Percentiles rank a stretch among this genome's conserved stretches.
Evolutionary conservation across 2,329 filamentous ascomycete species (phyloP).

Genomic region (Cryphonectria naterciae): DNA sequence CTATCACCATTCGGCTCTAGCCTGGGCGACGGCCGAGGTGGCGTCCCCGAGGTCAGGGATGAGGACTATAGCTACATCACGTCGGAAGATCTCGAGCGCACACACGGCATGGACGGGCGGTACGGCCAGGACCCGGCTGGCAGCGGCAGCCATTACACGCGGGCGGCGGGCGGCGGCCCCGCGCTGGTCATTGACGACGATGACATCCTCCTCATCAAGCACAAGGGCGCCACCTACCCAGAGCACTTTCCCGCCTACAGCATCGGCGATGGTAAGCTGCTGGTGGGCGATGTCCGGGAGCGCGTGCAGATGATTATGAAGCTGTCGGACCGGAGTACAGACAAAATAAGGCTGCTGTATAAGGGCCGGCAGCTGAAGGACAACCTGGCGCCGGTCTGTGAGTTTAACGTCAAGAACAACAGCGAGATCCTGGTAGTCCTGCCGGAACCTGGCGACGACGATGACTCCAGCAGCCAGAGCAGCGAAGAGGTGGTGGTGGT

Average conservation of each 20-base stretch:
- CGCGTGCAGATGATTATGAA: slow-evolving; percentile 71
- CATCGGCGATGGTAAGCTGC: slow-evolving; percentile 74
- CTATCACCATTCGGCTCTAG: slow-evolving; percentile 58
- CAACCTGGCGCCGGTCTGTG: slow-evolving; percentile 57
- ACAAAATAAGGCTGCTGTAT: slow-evolving; percentile 69
- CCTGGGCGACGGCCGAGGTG: slow-evolving; percentile 41
- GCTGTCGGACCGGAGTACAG: slow-evolving; percentile 55
- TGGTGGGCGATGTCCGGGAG: slow-evolving; percentile 67
- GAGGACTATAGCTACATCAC: slow-evolving; percentile 84
- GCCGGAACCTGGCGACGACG: slow-evolving; percentile 53
- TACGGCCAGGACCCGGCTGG: slow-evolving; percentile 38
- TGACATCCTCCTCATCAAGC: slow-evolving; percentile 72
- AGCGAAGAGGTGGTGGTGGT: slow-evolving; percentile 50
- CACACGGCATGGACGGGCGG: slow-evolving; percentile 13
- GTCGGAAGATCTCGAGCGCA: slow-evolving; percentile 67
- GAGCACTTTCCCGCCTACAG: slow-evolving; percentile 76
- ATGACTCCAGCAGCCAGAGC: slow-evolving; percentile 42
- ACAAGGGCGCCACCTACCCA: slow-evolving; percentile 67
- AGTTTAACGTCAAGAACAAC: slow-evolving; percentile 65
- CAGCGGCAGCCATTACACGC: slow-evolving; percentile 31
- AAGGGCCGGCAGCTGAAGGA: slow-evolving; percentile 74
- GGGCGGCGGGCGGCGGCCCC: slow-evolving; percentile 31
- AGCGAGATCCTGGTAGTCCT: slow-evolving; percentile 65
- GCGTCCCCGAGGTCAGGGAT: slow-evolving; percentile 68
- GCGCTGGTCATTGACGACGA: slow-evolving; percentile 55